These are phyloP conservation scores for Alternaria sp. DNA, from an alignment of 2,329 filamentous ascomycete species.

Conservation along the genomic window DNA sequence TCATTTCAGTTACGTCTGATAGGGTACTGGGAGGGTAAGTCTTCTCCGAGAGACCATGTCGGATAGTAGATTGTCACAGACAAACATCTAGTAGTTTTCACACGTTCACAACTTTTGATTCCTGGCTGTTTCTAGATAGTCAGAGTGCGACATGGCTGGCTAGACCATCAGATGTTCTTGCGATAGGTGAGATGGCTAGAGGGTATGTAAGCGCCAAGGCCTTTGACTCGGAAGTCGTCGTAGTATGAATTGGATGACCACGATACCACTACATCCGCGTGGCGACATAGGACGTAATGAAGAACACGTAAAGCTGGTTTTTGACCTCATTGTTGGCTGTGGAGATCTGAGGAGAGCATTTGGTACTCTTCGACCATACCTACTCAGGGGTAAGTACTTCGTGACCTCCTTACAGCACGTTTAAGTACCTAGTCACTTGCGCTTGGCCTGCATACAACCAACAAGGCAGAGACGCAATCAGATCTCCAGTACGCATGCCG, in stretches of 20 bases:
- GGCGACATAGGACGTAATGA: not conserved
- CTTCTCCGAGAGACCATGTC: not conserved
- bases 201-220: accelerated
- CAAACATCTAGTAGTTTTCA: not conserved
- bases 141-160: not conserved
- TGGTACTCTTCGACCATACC: not conserved
- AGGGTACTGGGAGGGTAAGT: not conserved
- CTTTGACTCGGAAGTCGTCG: no score
- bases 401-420: not conserved
- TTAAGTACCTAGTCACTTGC: not conserved
- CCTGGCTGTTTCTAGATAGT: not conserved
- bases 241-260: no score
- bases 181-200: not conserved
- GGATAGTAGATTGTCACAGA: not conserved
- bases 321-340: accelerated
- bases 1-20: not conserved
- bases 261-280: not conserved
- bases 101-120: accelerated
- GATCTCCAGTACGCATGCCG: not conserved
- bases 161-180: not conserved
- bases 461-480: not conserved
- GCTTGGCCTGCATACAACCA: not conserved
- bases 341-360: not conserved
- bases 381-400: not conserved
- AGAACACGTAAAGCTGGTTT: not conserved